phyloP scores from a whole-genome alignment of 495 filamentous ascomycete genomes.

The Penicillium bovifimosum region DNA sequence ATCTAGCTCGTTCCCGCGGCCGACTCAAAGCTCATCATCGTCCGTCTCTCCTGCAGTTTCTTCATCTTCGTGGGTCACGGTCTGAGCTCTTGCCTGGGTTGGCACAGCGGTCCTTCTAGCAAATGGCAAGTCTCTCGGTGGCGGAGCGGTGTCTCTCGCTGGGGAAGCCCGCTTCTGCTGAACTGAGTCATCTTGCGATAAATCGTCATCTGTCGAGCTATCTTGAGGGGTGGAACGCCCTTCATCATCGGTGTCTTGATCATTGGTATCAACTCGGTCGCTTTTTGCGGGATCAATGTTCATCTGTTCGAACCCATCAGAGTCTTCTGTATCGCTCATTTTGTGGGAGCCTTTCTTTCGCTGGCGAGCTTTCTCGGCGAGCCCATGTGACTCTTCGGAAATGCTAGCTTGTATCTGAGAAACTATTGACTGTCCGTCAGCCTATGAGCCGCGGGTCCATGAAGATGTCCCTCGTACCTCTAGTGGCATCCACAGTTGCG shows the following conservation, averaged over 20 bases:
- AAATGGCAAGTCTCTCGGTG: constrained; percentile 40
- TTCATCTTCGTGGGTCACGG: constrained; percentile 13
- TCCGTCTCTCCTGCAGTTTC: constrained; percentile 45
- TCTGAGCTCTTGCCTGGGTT: not conserved
- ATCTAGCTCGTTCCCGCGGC: not conserved
- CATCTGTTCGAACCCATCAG: constrained; percentile 51
- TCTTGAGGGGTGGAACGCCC: constrained; percentile 31
- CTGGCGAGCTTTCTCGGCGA: constrained; percentile 16
- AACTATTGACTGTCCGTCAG: constrained; percentile 16
- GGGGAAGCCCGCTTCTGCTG: constrained; percentile 1
- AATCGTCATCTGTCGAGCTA: constrained; percentile 36
- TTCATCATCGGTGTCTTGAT: constrained; percentile 38
- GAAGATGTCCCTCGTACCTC: constrained; percentile 23
- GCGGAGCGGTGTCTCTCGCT: constrained; percentile 22
- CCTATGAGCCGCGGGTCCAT: not conserved
- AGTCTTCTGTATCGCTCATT: constrained; percentile 19
- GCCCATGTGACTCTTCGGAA: constrained; percentile 4
- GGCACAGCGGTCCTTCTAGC: constrained; percentile 9
- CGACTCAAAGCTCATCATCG: constrained; percentile 46
- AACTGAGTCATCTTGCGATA: not conserved
- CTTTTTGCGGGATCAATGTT: constrained; percentile 43
- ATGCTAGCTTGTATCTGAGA: constrained; percentile 22
- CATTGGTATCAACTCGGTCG: constrained; percentile 18
- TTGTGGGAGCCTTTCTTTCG: constrained; percentile 41
- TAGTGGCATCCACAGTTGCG: constrained; percentile 50